phyloP scores from a whole-genome alignment of 2,329 filamentous ascomycete genomes.

The Verticillium dahliae region DNA sequence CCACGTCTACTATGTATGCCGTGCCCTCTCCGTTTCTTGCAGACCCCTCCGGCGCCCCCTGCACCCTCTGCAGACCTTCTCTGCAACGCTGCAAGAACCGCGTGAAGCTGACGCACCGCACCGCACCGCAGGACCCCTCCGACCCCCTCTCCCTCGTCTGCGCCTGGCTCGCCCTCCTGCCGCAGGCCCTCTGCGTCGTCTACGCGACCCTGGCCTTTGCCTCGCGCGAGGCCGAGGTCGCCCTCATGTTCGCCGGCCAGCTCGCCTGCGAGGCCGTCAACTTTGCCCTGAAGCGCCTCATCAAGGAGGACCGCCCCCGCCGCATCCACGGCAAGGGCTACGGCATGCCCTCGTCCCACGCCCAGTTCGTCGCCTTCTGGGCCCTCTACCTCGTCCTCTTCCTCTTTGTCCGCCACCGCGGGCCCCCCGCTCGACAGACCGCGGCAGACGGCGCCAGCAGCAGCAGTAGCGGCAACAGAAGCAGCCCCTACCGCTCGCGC shows the following conservation, averaged over 20 bases:
- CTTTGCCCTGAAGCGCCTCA: constrained; percentile 79
- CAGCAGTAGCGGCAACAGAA: no score
- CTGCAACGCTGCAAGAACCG: no score
- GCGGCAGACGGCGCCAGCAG: no score
- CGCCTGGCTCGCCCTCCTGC: constrained; percentile 89
- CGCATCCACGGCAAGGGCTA: constrained; percentile 89
- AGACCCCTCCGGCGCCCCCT: background rate
- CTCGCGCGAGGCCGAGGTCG: constrained; percentile 82
- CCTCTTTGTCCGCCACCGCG: constrained; percentile 67
- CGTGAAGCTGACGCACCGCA: background rate
- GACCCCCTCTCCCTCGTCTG: constrained; percentile 81
- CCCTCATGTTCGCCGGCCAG: constrained; percentile 87
- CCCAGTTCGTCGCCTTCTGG: constrained; percentile 93
- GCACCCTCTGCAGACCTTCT: background rate
- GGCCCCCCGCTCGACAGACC: no score
- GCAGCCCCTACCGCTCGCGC: constrained; percentile 12
- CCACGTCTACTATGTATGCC: constrained; percentile 71
- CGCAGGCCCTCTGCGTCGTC: constrained; percentile 82
- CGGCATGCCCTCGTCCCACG: constrained; percentile 92
- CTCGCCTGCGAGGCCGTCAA: constrained; percentile 88
- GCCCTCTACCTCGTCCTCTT: constrained; percentile 78
- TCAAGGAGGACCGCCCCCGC: constrained; percentile 84
- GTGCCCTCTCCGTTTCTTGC: background rate
- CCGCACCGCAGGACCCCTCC: constrained; percentile 61
- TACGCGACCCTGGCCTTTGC: constrained; percentile 89